phyloP scores from a whole-genome alignment of 2,329 filamentous ascomycete species.

The Pyrenophora teres region DNA sequence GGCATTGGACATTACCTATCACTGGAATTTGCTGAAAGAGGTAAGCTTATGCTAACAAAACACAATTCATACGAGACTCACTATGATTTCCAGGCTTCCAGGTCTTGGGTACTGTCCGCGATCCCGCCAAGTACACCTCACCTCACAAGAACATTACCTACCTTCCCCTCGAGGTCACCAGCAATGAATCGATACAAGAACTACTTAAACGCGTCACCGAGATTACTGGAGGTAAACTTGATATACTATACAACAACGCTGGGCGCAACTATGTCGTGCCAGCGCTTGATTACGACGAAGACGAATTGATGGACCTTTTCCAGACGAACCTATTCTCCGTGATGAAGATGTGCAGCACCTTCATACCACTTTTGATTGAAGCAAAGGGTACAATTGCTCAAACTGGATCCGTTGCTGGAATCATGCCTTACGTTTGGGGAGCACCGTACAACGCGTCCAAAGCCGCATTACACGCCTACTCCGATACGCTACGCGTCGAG shows the following conservation, averaged over 20 bases:
- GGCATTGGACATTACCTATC: constrained; percentile 65
- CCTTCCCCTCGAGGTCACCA: constrained; percentile 59
- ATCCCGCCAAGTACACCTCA: constrained; percentile 55
- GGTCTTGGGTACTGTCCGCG: constrained; percentile 63
- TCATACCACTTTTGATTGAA: constrained; percentile 58
- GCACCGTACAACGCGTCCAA: constrained; percentile 62
- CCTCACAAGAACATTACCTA: constrained; percentile 59
- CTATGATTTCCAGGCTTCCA: constrained; percentile 49
- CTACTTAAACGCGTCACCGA: constrained; percentile 54
- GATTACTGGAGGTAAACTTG: constrained; percentile 56
- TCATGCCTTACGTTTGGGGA: constrained; percentile 45
- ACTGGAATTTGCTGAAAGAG: constrained; percentile 58
- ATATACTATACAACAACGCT: constrained; percentile 65
- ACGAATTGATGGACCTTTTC: constrained; percentile 40
- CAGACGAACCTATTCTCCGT: constrained; percentile 60
- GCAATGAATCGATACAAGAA: constrained; percentile 53
- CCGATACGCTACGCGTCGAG: constrained; percentile 63
- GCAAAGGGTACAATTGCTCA: constrained; percentile 53
- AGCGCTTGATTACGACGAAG: constrained; percentile 58
- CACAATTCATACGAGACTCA: background rate
- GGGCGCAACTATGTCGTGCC: constrained; percentile 62
- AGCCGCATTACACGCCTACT: constrained; percentile 63
- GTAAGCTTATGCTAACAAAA: constrained; percentile 17
- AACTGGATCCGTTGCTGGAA: constrained; percentile 52
- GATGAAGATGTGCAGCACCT: constrained; percentile 62